Base-by-base conservation (phyloP, 148 eudicot genomes). In the Oxyria digyna region DNA sequence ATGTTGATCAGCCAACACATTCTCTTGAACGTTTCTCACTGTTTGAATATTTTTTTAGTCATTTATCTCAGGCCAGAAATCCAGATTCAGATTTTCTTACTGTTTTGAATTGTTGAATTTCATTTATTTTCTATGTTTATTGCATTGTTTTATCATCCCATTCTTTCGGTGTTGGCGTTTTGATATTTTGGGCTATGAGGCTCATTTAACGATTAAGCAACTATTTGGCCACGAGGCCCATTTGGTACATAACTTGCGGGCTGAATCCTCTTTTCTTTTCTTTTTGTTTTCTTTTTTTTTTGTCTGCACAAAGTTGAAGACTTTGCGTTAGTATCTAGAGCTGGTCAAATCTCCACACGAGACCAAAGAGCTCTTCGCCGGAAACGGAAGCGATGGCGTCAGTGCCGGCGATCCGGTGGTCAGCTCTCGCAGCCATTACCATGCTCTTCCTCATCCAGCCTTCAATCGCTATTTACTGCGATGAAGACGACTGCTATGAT, bases 401-500 rank as follows among this genome's bases (percentile, higher is more conserved):
- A 71, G 72, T 81, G 71, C 78, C 82, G 41, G 64, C 74, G 85
- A 85, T 81, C 76, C 84, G 85, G 76, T 82, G 87, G 65, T 83
- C 72, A 74, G 84, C 84, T 17, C 62, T 81, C 72, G 70, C 75
- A 63, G 68, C 67, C 20, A 65, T 91, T 40, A 33, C 74, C 45
- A 15, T 89, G 32, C 26, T 43, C 37, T 77, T 87, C 38, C 79
- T 88, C 52, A 74, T 89, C 73, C 87, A 57, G 13, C 96, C 96
- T 23, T 83, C 98, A 14, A 31, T 80, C 35, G 83, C 96, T 54
- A 89, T 87, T 54, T 91, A 89, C 78, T 92, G 98, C 57, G 96
- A 87, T 54, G 94, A 92, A 50, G 96, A 92, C 50, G 98, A 89
- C 73, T 89, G 96, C 74, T 92, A 92, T 78, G 98, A 89, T 86